Conservation (phyloP, 2,329 filamentous ascomycete species). For the Colletotrichum sp. region DNA sequence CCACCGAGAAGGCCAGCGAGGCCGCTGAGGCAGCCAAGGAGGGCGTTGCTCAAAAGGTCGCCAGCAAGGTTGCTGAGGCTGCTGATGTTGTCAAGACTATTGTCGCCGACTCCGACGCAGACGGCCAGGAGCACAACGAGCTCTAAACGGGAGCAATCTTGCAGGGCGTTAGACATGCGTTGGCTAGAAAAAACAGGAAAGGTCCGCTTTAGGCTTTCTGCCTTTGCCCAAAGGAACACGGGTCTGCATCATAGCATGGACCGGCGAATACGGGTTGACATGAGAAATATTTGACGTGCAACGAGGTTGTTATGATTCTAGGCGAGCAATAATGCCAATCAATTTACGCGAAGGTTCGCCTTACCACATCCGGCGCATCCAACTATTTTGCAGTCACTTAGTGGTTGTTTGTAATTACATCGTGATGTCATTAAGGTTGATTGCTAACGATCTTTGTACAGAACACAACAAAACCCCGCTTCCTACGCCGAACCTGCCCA, state of each 20-base stretch:
- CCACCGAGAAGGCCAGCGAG: constrained; percentile 40
- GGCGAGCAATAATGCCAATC: constrained; percentile 12
- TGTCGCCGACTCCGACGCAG: constrained; percentile 56
- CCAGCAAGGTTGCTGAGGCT: constrained; percentile 49
- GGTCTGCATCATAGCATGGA: not conserved
- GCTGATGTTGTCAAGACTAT: constrained; percentile 58
- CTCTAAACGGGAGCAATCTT: constrained; percentile 53
- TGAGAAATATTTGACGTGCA: constrained; percentile 4
- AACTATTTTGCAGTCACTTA: not conserved
- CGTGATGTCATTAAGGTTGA: not conserved
- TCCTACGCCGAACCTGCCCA: accelerated
- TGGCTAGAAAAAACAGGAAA: not conserved
- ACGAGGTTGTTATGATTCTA: not conserved
- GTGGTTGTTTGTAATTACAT: not conserved
- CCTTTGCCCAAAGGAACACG: not conserved
- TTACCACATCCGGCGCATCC: accelerated
- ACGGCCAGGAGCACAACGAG: constrained; percentile 64
- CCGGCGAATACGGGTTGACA: not conserved
- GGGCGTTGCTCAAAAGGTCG: constrained; percentile 51
- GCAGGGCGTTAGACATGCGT: not conserved
- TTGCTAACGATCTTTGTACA: not conserved
- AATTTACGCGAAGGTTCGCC: not conserved
- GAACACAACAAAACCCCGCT: not conserved
- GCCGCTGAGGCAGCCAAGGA: constrained; percentile 36
- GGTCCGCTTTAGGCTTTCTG: not conserved